Evolutionary conservation across 169 alveolate species (phyloP).

Genomic region (Cryptosporidium sp.): DNA sequence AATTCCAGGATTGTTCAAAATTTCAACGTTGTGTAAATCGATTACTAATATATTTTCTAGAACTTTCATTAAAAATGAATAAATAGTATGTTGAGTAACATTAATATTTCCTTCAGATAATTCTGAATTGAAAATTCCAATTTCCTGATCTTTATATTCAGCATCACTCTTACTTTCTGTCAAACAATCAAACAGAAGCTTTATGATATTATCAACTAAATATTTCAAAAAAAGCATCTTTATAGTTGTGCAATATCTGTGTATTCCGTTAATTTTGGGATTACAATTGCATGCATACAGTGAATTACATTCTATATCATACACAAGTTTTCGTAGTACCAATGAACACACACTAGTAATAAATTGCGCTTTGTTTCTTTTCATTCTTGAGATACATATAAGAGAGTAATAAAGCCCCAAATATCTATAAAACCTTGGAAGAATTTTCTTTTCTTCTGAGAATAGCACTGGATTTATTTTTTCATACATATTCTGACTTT

Average conservation of each 20-base stretch:
- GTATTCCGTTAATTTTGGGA: neutral
- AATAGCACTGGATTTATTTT: neutral
- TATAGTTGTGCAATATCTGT: neutral
- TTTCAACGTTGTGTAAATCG: conserved; percentile 50
- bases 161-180: conserved; percentile 50
- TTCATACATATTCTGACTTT: neutral
- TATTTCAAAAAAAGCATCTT: conserved; percentile 11
- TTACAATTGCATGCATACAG: conserved; percentile 11
- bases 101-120: conserved; percentile 12
- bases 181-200: conserved; percentile 34
- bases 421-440: conserved; percentile 60
- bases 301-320: conserved; percentile 57
- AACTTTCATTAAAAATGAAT: conserved; percentile 36
- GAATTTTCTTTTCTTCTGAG: neutral
- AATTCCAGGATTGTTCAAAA: neutral
- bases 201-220: conserved; percentile 7
- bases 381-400: conserved; percentile 67
- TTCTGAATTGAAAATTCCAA: conserved; percentile 32
- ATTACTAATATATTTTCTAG: conserved; percentile 42
- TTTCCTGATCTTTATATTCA: conserved; percentile 61
- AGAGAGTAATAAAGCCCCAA: conserved; percentile 45
- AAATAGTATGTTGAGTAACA: conserved; percentile 69
- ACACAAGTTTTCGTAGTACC: conserved; percentile 48
- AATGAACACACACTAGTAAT: conserved; percentile 54
- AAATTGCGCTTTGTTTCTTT: conserved; percentile 73